Conservation (phyloP, 179 eudicot genomes). For the Beta macrorhiza region DNA sequence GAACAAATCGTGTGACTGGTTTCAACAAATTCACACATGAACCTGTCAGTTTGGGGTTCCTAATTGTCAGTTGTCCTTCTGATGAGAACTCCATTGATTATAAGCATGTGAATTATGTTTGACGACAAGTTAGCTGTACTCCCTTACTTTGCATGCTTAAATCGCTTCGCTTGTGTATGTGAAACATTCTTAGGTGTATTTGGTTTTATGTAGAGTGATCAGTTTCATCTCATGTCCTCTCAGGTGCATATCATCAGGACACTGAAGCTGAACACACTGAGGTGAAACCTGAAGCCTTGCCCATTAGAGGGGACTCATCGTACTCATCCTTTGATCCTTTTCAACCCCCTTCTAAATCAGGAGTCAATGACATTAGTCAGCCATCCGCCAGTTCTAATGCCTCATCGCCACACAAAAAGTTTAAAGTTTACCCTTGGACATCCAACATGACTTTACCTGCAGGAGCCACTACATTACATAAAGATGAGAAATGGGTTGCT, state of each 20-base stretch:
- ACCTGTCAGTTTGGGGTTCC: too few relatives aligned
- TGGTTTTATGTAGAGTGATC: neutral
- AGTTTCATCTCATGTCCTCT: neutral
- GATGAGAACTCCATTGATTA: too few relatives aligned
- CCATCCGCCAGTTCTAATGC: neutral
- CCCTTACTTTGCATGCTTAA: neutral
- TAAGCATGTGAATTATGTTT: neutral
- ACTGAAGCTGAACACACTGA: neutral
- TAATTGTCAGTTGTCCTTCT: too few relatives aligned
- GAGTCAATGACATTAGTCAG: neutral
- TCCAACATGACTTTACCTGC: conserved; percentile 28
- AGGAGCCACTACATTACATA: conserved; percentile 15
- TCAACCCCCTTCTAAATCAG: conserved; percentile 8
- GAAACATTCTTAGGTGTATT: neutral
- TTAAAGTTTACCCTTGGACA: conserved; percentile 24
- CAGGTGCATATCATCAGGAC: conserved; percentile 27
- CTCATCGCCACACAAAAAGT: conserved; percentile 14
- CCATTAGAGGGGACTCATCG: conserved; percentile 2
- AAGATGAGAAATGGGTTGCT: conserved; percentile 30
- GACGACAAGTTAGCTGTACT: neutral
- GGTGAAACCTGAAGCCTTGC: conserved; percentile 7
- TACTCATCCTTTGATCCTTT: conserved; percentile 4
- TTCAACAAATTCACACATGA: too few relatives aligned
- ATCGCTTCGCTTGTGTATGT: neutral
- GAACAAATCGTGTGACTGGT: too few relatives aligned